These are phyloP conservation scores for Turnera subulata DNA, from an alignment of 345 rosid genomes.

Conservation along the genomic window DNA sequence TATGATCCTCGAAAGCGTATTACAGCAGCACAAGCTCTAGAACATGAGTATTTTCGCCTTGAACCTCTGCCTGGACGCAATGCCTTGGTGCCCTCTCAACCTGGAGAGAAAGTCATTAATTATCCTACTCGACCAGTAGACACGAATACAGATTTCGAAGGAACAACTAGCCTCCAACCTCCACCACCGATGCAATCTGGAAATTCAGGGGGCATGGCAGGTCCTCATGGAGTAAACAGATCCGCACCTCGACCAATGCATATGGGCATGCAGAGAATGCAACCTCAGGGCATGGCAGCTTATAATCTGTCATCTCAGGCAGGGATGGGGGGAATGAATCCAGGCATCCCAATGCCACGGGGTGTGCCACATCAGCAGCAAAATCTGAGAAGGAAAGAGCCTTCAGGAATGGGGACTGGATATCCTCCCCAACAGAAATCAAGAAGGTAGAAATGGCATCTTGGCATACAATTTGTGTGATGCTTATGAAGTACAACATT, in stretches of 20 bases:
- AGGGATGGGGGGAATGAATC: slow-evolving; percentile 75
- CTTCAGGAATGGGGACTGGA: slow-evolving; percentile 69
- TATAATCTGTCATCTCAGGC: slow-evolving; percentile 64
- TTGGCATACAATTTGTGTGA: too few species aligned
- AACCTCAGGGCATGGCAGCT: slow-evolving; percentile 59
- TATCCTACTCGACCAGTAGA: slow-evolving; percentile 95
- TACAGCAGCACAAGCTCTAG: slow-evolving; percentile 96
- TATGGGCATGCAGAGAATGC: slow-evolving; percentile 77
- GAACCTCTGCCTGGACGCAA: slow-evolving; percentile 90
- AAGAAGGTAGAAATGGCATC: slow-evolving; percentile 45
- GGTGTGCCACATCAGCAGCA: slow-evolving; percentile 72
- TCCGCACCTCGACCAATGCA: slow-evolving; percentile 65
- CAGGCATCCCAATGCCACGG: slow-evolving; percentile 68
- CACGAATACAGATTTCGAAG: slow-evolving; percentile 82
- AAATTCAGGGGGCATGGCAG: slow-evolving; percentile 53
- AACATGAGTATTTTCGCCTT: slow-evolving; percentile 78
- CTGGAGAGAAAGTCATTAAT: slow-evolving; percentile 75
- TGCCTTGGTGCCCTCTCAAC: slow-evolving; percentile 72
- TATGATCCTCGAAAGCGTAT: slow-evolving; percentile 89
- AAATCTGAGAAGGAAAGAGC: slow-evolving; percentile 81
- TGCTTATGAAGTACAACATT: neutral
- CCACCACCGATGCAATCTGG: slow-evolving; percentile 68
- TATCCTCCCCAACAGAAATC: slow-evolving; percentile 85
- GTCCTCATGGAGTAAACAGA: slow-evolving; percentile 60
- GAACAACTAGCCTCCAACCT: slow-evolving; percentile 84